phyloP scores from a whole-genome alignment of 208 protist genomes.

The Phytomonas serpens region DNA sequence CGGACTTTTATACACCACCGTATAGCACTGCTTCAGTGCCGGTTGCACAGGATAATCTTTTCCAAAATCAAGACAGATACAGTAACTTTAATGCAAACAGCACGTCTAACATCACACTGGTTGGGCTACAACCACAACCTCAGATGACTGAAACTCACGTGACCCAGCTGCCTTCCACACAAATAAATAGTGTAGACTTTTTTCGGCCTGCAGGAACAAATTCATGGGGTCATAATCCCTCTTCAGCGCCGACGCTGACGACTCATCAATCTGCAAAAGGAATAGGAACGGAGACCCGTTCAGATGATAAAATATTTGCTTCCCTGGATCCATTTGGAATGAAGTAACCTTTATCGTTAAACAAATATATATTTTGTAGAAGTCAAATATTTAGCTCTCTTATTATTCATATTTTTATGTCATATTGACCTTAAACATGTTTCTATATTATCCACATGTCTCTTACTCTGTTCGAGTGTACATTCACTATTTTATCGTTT shows the following conservation, averaged over 20 bases:
- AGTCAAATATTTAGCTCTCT: not conserved
- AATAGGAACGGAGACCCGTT: not conserved
- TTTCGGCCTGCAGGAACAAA: constrained; percentile 14
- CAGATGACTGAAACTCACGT: not conserved
- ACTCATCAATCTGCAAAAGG: not conserved
- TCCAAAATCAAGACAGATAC: not conserved
- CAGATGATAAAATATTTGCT: constrained; percentile 19
- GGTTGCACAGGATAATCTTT: not conserved
- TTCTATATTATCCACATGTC: not conserved
- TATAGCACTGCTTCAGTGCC: not conserved
- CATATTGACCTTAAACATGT: not conserved
- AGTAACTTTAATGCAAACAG: not conserved
- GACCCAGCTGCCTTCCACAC: not conserved
- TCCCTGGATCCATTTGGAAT: constrained; percentile 27
- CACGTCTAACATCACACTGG: not conserved
- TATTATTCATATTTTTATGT: not conserved
- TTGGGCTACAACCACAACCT: constrained; percentile 6
- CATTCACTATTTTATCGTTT: not conserved
- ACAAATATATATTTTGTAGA: constrained; percentile 9
- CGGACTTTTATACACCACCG: not conserved
- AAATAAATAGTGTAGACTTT: constrained; percentile 12
- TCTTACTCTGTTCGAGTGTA: not conserved
- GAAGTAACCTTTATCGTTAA: constrained; percentile 2
- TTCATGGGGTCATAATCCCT: constrained; percentile 11
- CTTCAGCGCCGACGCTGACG: constrained; percentile 1